phyloP scores from a whole-genome alignment of 2,329 filamentous ascomycete genomes.

The Talaromyces sp. region DNA sequence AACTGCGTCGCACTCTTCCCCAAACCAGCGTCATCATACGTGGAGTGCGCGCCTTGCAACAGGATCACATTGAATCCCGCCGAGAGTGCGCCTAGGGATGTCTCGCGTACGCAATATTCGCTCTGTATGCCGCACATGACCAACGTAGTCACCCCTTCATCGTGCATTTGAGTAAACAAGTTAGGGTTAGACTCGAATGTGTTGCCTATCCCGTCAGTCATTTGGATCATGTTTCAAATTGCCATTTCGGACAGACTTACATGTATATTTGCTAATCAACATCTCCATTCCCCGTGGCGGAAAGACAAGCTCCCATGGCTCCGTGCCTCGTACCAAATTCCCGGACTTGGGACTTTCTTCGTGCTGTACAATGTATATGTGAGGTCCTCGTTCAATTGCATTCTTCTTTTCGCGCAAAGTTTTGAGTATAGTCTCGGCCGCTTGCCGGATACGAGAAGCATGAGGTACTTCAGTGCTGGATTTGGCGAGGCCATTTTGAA shows the following conservation, averaged over 20 bases:
- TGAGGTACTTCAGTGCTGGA: neutral
- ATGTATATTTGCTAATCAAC: slow-evolving; percentile 4
- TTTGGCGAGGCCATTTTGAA: slow-evolving; percentile 2
- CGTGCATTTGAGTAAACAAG: neutral
- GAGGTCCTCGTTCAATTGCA: neutral
- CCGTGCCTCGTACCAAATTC: neutral
- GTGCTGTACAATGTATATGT: slow-evolving; percentile 5
- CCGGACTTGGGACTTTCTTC: neutral
- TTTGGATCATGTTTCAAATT: no score
- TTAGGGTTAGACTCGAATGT: slow-evolving; percentile 6
- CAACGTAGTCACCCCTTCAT: neutral
- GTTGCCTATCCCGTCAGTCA: neutral
- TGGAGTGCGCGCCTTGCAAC: slow-evolving; percentile 7
- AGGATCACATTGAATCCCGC: slow-evolving; percentile 1
- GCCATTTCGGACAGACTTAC: neutral
- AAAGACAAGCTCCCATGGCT: slow-evolving; percentile 3
- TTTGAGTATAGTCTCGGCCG: neutral
- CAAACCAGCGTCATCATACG: neutral
- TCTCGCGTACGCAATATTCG: slow-evolving; percentile 9
- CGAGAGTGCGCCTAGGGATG: neutral
- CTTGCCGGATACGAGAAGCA: slow-evolving; percentile 1
- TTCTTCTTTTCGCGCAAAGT: neutral
- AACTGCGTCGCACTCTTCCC: neutral
- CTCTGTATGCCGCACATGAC: slow-evolving; percentile 10
- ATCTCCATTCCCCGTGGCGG: neutral